Conservation (phyloP, 495 filamentous ascomycete genomes). For the Talaromyces stipitatus region DNA sequence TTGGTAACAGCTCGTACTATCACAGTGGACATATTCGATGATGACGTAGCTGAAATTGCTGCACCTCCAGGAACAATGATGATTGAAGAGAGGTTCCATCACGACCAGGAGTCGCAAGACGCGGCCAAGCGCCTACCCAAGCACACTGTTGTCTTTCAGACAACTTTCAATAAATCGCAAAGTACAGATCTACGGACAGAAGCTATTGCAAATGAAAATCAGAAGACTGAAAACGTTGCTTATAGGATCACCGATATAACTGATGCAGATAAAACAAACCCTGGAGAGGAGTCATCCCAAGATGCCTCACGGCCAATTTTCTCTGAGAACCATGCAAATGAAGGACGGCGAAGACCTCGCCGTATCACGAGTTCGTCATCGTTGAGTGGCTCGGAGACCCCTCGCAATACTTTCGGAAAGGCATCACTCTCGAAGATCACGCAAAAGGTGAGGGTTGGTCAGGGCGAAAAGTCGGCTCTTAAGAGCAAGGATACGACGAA, state of each 20-base stretch:
- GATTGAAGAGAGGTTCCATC: slow-evolving; percentile 46
- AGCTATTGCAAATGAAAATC: neutral
- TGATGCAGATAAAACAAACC: neutral
- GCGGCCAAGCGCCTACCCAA: slow-evolving; percentile 20
- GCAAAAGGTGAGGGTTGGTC: slow-evolving; percentile 25
- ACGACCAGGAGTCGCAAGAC: slow-evolving; percentile 19
- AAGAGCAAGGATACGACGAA: slow-evolving; percentile 18
- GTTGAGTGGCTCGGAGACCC: slow-evolving; percentile 7
- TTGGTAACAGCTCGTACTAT: slow-evolving; percentile 60
- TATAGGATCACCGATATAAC: neutral
- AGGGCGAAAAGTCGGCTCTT: slow-evolving; percentile 14
- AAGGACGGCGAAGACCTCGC: slow-evolving; percentile 1
- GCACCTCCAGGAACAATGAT: slow-evolving; percentile 62
- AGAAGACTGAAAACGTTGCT: neutral
- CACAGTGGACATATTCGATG: slow-evolving; percentile 63
- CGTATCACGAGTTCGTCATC: slow-evolving; percentile 5
- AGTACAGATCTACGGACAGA: slow-evolving; percentile 23
- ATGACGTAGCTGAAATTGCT: slow-evolving; percentile 48
- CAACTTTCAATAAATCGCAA: slow-evolving; percentile 35
- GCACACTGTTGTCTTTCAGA: slow-evolving; percentile 39
- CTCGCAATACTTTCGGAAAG: slow-evolving; percentile 17
- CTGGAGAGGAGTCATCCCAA: neutral
- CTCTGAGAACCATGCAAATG: neutral
- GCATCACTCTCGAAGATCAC: slow-evolving; percentile 25
- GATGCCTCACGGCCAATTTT: neutral